Conservation (phyloP, 2,329 filamentous ascomycete species). For the Curvularia verruculosa region DNA sequence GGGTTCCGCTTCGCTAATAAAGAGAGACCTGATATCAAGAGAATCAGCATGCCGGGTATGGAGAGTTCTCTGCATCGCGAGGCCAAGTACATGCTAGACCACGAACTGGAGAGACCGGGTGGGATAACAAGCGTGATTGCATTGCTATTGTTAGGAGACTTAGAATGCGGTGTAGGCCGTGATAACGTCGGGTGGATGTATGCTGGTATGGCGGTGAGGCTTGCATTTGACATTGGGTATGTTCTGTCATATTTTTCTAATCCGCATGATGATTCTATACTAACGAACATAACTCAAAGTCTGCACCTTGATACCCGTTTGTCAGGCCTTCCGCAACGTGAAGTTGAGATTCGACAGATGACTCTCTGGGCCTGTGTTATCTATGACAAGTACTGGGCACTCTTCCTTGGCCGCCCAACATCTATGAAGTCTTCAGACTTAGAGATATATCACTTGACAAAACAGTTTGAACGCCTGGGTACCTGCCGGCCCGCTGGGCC, state of each 20-base stretch:
- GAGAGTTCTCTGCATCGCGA: slow-evolving; percentile 62
- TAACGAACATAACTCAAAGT: slow-evolving; percentile 38
- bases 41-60: slow-evolving; percentile 54
- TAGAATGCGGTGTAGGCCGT: slow-evolving; percentile 61
- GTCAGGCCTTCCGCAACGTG: slow-evolving; percentile 54
- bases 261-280: neutral
- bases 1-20: slow-evolving; percentile 60
- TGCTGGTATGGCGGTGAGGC: slow-evolving; percentile 49
- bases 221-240: slow-evolving; percentile 37
- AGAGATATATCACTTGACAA: slow-evolving; percentile 56
- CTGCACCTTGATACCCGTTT: slow-evolving; percentile 56
- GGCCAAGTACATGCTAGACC: slow-evolving; percentile 61
- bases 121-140: slow-evolving; percentile 61
- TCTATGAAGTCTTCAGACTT: slow-evolving; percentile 62
- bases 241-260: neutral
- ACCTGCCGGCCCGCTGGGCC: slow-evolving; percentile 47
- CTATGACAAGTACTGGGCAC: slow-evolving; percentile 61
- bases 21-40: slow-evolving; percentile 56
- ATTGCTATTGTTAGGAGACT: slow-evolving; percentile 58
- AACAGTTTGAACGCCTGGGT: slow-evolving; percentile 53
- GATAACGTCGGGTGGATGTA: slow-evolving; percentile 64
- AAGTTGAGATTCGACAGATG: slow-evolving; percentile 58
- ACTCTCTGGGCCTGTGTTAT: slow-evolving; percentile 60
- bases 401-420: slow-evolving; percentile 61
- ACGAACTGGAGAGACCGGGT: slow-evolving; percentile 59